Evolutionary conservation across 306 rosid species (phyloP), one percentile per base, ranked within the genome.

Genomic region (Rosa multiflora): DNA sequence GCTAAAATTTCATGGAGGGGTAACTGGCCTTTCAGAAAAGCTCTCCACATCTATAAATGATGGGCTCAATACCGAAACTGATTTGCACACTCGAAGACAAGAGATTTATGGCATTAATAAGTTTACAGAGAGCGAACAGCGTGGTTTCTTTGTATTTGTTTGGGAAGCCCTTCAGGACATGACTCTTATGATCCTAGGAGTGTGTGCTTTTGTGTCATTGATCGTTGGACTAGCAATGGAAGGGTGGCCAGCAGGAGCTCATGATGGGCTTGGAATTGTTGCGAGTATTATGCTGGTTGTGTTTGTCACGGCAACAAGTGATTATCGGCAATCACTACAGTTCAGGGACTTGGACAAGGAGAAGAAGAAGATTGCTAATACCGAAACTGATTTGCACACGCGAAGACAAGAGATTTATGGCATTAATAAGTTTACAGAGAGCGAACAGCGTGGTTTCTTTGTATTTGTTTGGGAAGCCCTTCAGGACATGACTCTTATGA

Each of bases 121-220:
- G 81, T 94, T 94, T 76, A 76, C 90, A 10, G 99, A 94, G 88
- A 88, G 90, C 51, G 86, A 79, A 79, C 80, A 43, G 17, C 79
- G 85, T 78, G 88, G 99, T 80, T 92, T 94, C 88, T 92, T 86
- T 86, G 73, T 94, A 78, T 94, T 94, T 83, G 97, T 92, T 83
- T 92, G 97, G 97, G 99, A 94, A 90, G 97, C 99, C 70, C 94
- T 94, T 78, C 97, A 94, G 35, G 99, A 92, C 88, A 90, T 91
- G 99, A 92, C 99, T 80, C 97, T 94, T 56, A 92, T 92, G 97
- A 91, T 94, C 72, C 97, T 92, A 48, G 99, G 94, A 74, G 86
- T 86, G 49, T 94, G 99, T 78, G 97, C 99, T 74, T 72, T 94
- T 66, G 88, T 94, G 82, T 94, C 99, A 71, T 83, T 94, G 68